Conservation (phyloP, 1,139 yeast species). For the Diutina scorzettiae region DNA sequence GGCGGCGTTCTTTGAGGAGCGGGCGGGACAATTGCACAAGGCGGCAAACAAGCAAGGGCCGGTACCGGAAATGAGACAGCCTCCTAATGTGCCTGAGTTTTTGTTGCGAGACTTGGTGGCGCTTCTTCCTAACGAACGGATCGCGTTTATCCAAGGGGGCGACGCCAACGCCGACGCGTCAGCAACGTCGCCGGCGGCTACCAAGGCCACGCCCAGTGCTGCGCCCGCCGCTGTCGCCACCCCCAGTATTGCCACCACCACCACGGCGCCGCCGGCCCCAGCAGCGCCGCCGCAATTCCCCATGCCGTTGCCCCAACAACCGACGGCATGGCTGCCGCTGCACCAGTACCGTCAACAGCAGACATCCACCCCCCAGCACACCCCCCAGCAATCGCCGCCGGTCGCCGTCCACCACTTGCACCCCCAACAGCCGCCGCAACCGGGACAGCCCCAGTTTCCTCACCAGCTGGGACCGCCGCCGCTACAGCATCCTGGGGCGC, state of each 20-base stretch:
- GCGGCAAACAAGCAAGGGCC: slow-evolving; percentile 34
- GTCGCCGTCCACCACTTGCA: slow-evolving; percentile 9
- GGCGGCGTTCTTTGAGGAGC: slow-evolving; percentile 28
- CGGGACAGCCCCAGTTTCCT: slow-evolving; percentile 6
- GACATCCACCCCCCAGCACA: slow-evolving; percentile 1
- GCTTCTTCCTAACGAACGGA: slow-evolving; percentile 29
- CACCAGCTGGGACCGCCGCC: slow-evolving; percentile 3
- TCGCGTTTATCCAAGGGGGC: slow-evolving; percentile 20
- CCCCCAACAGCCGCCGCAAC: slow-evolving; percentile 7
- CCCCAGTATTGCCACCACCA: slow-evolving; percentile 8
- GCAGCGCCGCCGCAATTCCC: slow-evolving; percentile 9
- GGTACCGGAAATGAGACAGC: slow-evolving; percentile 31
- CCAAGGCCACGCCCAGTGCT: slow-evolving; percentile 10
- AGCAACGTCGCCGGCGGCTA: slow-evolving; percentile 8
- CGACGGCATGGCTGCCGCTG: slow-evolving; percentile 9
- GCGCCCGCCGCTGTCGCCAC: slow-evolving; percentile 6
- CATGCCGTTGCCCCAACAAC: slow-evolving; percentile 9
- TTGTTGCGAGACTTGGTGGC: slow-evolving; percentile 38
- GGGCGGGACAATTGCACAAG: slow-evolving; percentile 28
- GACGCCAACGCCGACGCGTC: neutral
- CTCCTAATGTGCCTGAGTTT: slow-evolving; percentile 38
- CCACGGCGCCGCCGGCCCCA: slow-evolving; percentile 10
- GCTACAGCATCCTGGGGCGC: neutral
- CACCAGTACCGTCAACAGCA: slow-evolving; percentile 7
- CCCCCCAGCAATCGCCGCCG: slow-evolving; percentile 7